Evolutionary conservation across 2,329 filamentous ascomycete genomes (phyloP), one percentile per base, ranked within the genome.

Genomic region (Periglandula ipomoeae): DNA sequence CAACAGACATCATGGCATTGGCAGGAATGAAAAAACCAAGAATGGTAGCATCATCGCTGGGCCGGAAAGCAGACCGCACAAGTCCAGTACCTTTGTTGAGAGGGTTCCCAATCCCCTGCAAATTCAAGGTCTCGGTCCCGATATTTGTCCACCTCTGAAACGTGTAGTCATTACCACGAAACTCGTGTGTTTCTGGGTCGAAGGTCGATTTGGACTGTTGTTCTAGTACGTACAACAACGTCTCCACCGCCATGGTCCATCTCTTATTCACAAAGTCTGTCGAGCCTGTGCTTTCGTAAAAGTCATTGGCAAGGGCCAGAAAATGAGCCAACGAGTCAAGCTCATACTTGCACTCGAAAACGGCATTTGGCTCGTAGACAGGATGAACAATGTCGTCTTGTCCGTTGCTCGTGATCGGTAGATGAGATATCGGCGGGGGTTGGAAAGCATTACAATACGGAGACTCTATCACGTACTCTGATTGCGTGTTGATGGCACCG

Each of bases 371-470:
- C 60, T 97, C 89, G 62, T 95, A 97, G 1, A 75, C 74, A 0
- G 93, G 93, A 58, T 95, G 89, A 0, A 98, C 93, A 8, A 64
- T 68, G 61, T 98, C 93, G 19, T 84, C 78, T 63, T 95, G 87
- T 3, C 87, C 87, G 59, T 91, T 95, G 58, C 79, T 76, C 15
- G 82, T 84, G 5, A 84, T 72, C 3, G 75, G 69, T 1, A 97
- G 74, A 15, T 84, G 80, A 54, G 88, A 90, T 6, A 89, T 87
- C 2, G 87, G 84, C 0, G 93, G 93, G 4, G 93, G 91, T 64
- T 98, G 93, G 67, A 97, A 98, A 17, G 93, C 93, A 65, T 98
- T 97, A 75, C 93, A 98, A 70, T 97, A 98, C 0, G 93, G 93
- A 1, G 87, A 89, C 59, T 88, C 81, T 53, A 97, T 95, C 38